A percentile compares a stretch with the other conserved stretches of the same genome.
Evolutionary conservation across 352 stramenopile genomes (phyloP).

Genomic region (Globisporangium polare): DNA sequence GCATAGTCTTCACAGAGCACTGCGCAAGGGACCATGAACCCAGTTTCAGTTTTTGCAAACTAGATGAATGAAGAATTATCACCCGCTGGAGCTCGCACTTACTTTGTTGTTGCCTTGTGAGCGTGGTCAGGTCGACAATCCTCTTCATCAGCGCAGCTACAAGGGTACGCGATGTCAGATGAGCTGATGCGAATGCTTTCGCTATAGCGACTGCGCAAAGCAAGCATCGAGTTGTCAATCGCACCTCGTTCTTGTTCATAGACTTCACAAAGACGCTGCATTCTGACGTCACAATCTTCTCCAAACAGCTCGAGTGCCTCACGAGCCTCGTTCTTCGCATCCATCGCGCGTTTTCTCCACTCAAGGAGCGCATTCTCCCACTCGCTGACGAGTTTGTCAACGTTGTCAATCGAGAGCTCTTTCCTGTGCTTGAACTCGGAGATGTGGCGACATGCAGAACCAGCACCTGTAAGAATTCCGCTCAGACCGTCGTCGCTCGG

Average conservation of each 20-base stretch:
- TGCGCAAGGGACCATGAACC: neutral
- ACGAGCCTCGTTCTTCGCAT: conserved; percentile 16
- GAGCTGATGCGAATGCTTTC: neutral
- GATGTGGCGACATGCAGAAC: neutral
- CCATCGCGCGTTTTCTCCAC: conserved; percentile 26
- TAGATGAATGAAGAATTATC: neutral
- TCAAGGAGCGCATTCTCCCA: conserved; percentile 31
- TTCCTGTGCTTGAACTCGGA: neutral
- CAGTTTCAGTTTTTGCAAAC: neutral
- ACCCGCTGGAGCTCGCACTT: neutral
- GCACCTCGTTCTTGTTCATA: conserved; percentile 11
- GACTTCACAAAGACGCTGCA: conserved; percentile 12
- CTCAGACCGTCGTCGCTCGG: neutral
- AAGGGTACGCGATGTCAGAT: too few species aligned
- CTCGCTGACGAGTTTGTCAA: conserved; percentile 13
- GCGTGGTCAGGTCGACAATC: neutral
- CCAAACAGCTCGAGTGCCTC: conserved; percentile 21
- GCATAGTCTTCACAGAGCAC: conserved; percentile 8
- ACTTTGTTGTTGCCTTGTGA: conserved; percentile 4
- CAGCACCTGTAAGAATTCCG: too few species aligned
- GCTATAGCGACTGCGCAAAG: neutral
- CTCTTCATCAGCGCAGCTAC: neutral
- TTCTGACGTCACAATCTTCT: conserved; percentile 27
- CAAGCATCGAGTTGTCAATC: too few species aligned
- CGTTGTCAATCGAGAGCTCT: conserved; percentile 18